A percentile compares a stretch with the other conserved stretches of the same genome.
Evolutionary conservation across 306 rosid species (phyloP).

Genomic region (Lablab purpureus): DNA sequence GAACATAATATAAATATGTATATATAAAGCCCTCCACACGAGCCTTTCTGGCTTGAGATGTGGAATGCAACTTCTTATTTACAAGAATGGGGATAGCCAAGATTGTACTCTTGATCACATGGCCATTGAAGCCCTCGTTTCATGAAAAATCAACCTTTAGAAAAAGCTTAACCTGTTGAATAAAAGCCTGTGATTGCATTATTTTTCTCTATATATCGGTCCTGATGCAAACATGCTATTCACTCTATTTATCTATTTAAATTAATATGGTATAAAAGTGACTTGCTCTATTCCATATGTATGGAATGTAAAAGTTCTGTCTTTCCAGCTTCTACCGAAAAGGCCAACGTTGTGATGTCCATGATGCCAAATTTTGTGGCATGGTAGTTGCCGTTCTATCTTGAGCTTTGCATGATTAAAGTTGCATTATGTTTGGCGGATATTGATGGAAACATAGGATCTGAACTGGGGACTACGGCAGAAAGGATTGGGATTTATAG

Average conservation of each 20-base stretch:
- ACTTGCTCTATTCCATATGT: constrained; percentile 23
- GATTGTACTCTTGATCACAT: constrained; percentile 31
- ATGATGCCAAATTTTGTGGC: background rate
- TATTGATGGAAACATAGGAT: constrained; percentile 33
- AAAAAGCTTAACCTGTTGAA: constrained; percentile 15
- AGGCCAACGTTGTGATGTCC: constrained; percentile 21
- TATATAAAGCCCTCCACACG: background rate
- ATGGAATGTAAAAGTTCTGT: constrained; percentile 10
- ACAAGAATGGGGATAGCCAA: background rate
- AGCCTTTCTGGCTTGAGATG: constrained; percentile 15
- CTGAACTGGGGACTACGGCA: background rate
- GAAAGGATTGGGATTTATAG: constrained; percentile 24
- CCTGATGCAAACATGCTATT: constrained; percentile 1
- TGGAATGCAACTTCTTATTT: constrained; percentile 20
- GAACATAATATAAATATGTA: background rate
- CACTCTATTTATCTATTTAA: constrained; percentile 9
- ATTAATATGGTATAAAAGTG: background rate
- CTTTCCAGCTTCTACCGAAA: constrained; percentile 16
- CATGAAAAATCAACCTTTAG: constrained; percentile 18
- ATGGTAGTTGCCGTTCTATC: constrained; percentile 31
- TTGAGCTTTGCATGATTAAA: background rate
- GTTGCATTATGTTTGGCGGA: constrained; percentile 33
- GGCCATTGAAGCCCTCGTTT: constrained; percentile 36
- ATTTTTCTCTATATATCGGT: background rate
- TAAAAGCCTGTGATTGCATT: constrained; percentile 22